phyloP scores from a whole-genome alignment of 176 grass and related monocot species.

The Aegilops sharonensis region DNA sequence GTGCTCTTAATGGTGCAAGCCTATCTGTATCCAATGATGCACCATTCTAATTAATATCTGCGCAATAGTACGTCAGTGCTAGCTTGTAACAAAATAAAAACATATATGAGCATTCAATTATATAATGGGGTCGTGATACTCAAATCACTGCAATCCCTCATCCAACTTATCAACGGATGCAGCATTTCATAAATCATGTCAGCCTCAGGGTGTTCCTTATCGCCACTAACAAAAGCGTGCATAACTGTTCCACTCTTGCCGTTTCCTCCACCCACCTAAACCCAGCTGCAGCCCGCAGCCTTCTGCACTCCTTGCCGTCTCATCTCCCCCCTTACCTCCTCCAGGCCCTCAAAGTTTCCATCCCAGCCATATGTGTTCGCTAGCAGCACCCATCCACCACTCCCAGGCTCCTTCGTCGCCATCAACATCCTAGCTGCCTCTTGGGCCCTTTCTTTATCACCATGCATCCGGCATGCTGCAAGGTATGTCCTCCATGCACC shows the following conservation, averaged over 20 bases:
- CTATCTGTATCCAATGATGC: constrained; percentile 42
- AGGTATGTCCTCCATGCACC: constrained; percentile 60
- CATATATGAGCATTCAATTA: constrained; percentile 19
- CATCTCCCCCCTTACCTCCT: constrained; percentile 52
- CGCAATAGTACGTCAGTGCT: not conserved
- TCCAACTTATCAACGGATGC: constrained; percentile 35
- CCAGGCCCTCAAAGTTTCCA: constrained; percentile 47
- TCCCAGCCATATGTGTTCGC: constrained; percentile 45
- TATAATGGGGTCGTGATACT: constrained; percentile 15
- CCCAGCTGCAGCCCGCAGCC: constrained; percentile 46
- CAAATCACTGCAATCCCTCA: constrained; percentile 35
- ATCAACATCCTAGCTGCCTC: constrained; percentile 48
- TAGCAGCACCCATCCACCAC: constrained; percentile 49
- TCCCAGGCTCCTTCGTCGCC: constrained; percentile 31
- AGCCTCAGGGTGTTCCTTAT: constrained; percentile 32
- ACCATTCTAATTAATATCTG: constrained; percentile 55
- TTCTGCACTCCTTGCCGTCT: constrained; percentile 46
- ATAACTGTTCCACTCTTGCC: constrained; percentile 22
- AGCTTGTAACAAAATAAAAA: constrained; percentile 6
- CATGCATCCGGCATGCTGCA: constrained; percentile 56
- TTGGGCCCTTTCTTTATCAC: constrained; percentile 44
- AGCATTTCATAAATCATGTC: constrained; percentile 44
- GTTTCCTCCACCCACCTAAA: constrained; percentile 34
- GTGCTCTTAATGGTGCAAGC: constrained; percentile 41
- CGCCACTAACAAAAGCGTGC: constrained; percentile 46